Evolutionary conservation across 2,329 filamentous ascomycete species (phyloP), one percentile per base, ranked within the genome.

Genomic region (Juglanconis oblonga): DNA sequence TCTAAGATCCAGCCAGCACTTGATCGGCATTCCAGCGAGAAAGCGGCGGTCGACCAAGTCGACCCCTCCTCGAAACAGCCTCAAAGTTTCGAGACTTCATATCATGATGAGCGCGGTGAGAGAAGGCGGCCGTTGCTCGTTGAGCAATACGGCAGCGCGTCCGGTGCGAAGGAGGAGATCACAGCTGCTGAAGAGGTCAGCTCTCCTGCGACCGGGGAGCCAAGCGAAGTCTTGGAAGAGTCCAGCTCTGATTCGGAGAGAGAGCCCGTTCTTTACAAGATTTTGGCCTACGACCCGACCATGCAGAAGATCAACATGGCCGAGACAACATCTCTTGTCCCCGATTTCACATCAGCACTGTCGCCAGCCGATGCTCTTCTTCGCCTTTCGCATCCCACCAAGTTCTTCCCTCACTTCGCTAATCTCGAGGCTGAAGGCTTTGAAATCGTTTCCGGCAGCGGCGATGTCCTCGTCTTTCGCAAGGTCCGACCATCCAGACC

Each of bases 391-490:
- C 82, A 87, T 62, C 86, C 87, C 0, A 78, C 81, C 53, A 84
- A 85, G 64, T 91, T 90, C 72, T 78, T 90, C 11, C 80, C 86
- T 4, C 79, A 89, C 65, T 86, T 91, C 59, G 75, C 77, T 3
- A 71, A 78, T 1, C 77, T 90, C 1, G 79, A 86, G 62, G 74
- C 77, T 0, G 77, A 87, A 58, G 88, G 87, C 0, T 91, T 86
- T 63, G 87, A 89, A 66, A 85, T 90, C 44, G 80, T 87, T 1
- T 85, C 87, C 2, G 87, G 86, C 1, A 78, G 78, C 52, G 81
- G 81, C 5, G 81, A 90, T 64, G 77, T 89, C 4, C 77, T 91
- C 32, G 80, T 91, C 4, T 88, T 90, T 68, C 85, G 85, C 64
- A 87, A 88, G 71, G 79, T 84, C 4, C 76, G 78, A 6, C 14